Evolutionary conservation across 352 stramenopile genomes (phyloP), one percentile per base, ranked within the genome.

Genomic region (Globisporangium barbulae): DNA sequence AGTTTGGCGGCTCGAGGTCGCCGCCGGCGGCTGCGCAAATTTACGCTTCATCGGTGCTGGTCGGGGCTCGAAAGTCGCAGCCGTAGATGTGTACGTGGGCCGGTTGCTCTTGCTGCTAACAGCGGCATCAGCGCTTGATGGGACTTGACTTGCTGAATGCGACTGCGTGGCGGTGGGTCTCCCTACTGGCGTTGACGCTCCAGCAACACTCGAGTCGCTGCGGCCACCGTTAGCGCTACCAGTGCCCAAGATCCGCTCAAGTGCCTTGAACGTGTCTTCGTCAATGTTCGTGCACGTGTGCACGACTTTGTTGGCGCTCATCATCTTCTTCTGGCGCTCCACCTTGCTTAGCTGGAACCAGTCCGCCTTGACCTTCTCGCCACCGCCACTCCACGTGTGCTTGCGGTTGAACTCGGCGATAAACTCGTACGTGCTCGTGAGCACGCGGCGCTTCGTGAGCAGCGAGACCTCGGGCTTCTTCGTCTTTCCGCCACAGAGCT

Each of bases 391-490:
- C 5, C 28, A 44, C 12, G 17, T 44, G 25, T 33, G 13, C 1
- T 56, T 44, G 0, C 30, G 50, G 21, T 65, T 65, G 39, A 54
- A 65, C 8, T 65, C 60, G 2, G 49, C 49, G 60, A 65, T 59
- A 35, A 65, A 59, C 50, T 58, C 30, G 60, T 60, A 65, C 25
- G 60, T 65, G 19, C 21, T 65, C 39, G 60, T 65, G 37, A 65
- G 30, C 6, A 59, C 53, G 17, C 53, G 52, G 15, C 60, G 60
- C 42, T 65, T 65, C 1, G 60, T 65, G 30, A 65, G 30, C 9
- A 65, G 53, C 28, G 60, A 60, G 13, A 59, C 60, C 41, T 65
- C 60, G 2, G 60, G 17, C 21, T 65, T 65, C 60, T 59, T 64
- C 17, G 59, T 59, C 0, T 33, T 30, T 9, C 59, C 59, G 2